Evolutionary conservation across 345 rosid genomes (phyloP), one percentile per base, ranked within the genome.

Genomic region (Chamaenerion angustifolium): DNA sequence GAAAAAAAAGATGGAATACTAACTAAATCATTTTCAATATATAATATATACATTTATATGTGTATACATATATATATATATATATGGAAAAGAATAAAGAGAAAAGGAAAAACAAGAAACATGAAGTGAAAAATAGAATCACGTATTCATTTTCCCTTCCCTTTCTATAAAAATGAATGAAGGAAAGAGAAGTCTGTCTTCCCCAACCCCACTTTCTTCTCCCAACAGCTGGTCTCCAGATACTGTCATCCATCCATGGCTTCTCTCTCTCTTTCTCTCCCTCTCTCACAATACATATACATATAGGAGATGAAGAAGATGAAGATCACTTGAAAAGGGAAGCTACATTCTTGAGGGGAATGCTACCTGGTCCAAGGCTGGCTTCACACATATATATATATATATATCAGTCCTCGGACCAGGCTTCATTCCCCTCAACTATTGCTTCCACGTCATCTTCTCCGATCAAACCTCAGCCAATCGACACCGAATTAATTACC

Each of bases 371-470:
- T 40, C 52, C 64, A 46, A 60, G 52, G 51, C 40, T 31, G n/a
- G 25, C 12, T 5, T 13, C 17, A 1, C 6, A 13, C 15, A n/a
- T 16, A 31, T 7, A 31, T 13, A 16, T 17, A 53, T 21, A 12
- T 23, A 18, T 18, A 40, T 45, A 45, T 12, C 23, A 12, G 63
- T 42, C 71, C 72, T 77, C 81, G 87, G 92, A 82, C 92, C 86
- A 82, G 92, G 92, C 92, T 82, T 82, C 92, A 82, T 82, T 81
- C 86, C 92, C 86, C 86, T 71, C 70, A 75, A 71, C 49, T 12
- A 43, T 31, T 48, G 49, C 40, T 56, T 40, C 13, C 37, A 43
- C 45, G 35, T 12, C 49, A 45, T 51, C 52, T 46, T 35, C 43
- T 23, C 16, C 45, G n/a, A 9, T 48, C 19, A 14, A 11, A 4